Evolutionary conservation across 2,329 filamentous ascomycete genomes (phyloP), one percentile per base, ranked within the genome.

Genomic region (Phialemoniopsis sp.): DNA sequence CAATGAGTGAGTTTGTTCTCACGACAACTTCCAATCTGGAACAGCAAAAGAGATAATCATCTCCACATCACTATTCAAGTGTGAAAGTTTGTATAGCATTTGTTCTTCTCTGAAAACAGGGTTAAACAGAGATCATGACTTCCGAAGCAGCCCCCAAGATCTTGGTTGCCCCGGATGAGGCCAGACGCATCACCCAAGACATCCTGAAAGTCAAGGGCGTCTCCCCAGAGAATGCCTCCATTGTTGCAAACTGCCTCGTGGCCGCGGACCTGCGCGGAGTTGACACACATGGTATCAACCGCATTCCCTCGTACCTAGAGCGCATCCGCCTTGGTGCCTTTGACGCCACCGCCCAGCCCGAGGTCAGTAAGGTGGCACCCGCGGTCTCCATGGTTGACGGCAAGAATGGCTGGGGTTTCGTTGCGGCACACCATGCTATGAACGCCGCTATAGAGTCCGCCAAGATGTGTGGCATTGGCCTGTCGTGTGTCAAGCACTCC

Each of bases 401-500:
- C 8, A 40, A 46, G 14, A 56, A 59, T 32, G 49, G 39, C 3
- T 55, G 58, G 28, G 57, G 56, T 8, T 55, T 59, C 34, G 46
- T 57, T 29, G 53, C 46, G 5, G 55, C 43, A 15, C 39, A 41
- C 36, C 32, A 40, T 16, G 51, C 45, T 13, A 90, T 91, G 80
- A 57, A 60, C 1, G 70, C 72, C 0, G 86, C 86, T 1, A 78
- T 89, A 34, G 69, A 76, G 9, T 81, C 85, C 62, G 86, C 86
- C 0, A 61, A 67, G 17, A 57, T 63, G 2, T 80, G 72, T 51
- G 86, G 86, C 12, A 86, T 91, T 46, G 87, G 87, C 18, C 81
- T 93, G 75, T 83, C 84, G 0, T 79, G 76, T 42, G 70, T 91
- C 53, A 85, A 82, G 58, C 82, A 85, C 60, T 86, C 81, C 31